Evolutionary conservation across 2,329 filamentous ascomycete genomes (phyloP), one percentile per base, ranked within the genome.

Genomic region (Paracamarosporium sp.): DNA sequence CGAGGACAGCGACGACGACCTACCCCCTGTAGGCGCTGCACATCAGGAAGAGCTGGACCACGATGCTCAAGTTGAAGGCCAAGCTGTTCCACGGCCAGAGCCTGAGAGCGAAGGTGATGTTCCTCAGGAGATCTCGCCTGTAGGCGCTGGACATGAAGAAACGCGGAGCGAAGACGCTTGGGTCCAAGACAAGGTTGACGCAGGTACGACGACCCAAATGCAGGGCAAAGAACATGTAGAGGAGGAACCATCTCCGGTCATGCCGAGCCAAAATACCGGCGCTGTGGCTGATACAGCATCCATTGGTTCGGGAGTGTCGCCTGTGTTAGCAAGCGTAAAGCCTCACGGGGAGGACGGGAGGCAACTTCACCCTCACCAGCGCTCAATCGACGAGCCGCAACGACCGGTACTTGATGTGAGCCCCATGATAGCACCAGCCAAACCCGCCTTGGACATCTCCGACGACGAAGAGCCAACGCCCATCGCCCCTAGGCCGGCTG

Each of bases 401-500:
- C 46, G 54, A 30, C 48, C 41, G 17, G 36, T 46, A n/a, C 61
- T 57, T 17, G 65, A 67, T 56, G 53, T 72, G 31, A 74, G 65
- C 43, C 69, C 70, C n/a, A 60, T 72, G 43, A 43, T 69, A 25
- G 43, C 56, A 17, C 62, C 69, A 31, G 53, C 60, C 4, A 56
- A 53, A 15, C 55, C 57, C 11, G 57, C 62, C 4, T 28, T 60
- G 15, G 52, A 33, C 41, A 24, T 38, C 15, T 41, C 44, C 11
- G 41, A 43, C 11, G 59, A 61, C 25, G 48, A 27, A 27, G 46
- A 55, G 17, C 45, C 50, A 27, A 57, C 54, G 6, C 54, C 41
- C 17, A 30, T 46, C 20, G 45, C 41, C 17, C 5, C 24, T 25
- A 33, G 11, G 6, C 13, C 24, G 24, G 12, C 25, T 5, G 33